Percentiles rank a stretch among this genome's conserved stretches.
Evolutionary conservation across 2,329 filamentous ascomycete species (phyloP).

Genomic region (Helotiales sp.): DNA sequence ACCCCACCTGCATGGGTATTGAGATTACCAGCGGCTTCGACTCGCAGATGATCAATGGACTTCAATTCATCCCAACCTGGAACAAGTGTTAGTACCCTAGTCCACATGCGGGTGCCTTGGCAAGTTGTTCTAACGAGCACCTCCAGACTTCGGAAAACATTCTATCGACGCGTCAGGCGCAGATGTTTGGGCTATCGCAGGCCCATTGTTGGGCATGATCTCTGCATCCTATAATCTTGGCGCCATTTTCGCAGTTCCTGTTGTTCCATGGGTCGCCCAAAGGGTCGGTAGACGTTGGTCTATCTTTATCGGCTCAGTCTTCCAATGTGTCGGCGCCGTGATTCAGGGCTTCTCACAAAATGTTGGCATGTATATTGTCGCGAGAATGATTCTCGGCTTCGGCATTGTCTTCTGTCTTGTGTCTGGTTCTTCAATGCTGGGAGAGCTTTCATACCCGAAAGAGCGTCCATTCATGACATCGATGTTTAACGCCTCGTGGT

Average conservation of each 20-base stretch:
- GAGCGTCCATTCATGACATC: constrained; percentile 58
- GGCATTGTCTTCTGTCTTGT: constrained; percentile 58
- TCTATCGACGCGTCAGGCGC: constrained; percentile 5
- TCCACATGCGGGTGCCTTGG: neutral
- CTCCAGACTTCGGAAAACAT: constrained; percentile 27
- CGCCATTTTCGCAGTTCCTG: constrained; percentile 57
- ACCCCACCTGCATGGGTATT: constrained; percentile 57
- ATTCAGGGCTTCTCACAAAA: constrained; percentile 53
- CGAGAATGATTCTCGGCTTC: constrained; percentile 56
- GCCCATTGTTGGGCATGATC: constrained; percentile 51
- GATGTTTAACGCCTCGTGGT: constrained; percentile 60
- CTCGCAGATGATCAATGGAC: constrained; percentile 53
- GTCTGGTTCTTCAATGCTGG: constrained; percentile 56
- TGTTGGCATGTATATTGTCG: constrained; percentile 56
- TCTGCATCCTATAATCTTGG: constrained; percentile 61
- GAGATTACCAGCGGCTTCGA: constrained; percentile 62
- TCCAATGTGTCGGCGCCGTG: constrained; percentile 54
- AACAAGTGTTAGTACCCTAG: constrained; percentile 37
- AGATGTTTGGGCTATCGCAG: constrained; percentile 40
- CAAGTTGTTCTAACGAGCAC: neutral
- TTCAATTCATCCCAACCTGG: constrained; percentile 46
- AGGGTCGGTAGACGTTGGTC: constrained; percentile 54
- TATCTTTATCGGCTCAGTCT: constrained; percentile 59
- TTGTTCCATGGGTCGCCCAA: constrained; percentile 57
- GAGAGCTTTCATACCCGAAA: constrained; percentile 58